These are phyloP conservation scores for Sclerotinia trifoliorum DNA, from an alignment of 2,329 filamentous ascomycete genomes.

Conservation along the genomic window DNA sequence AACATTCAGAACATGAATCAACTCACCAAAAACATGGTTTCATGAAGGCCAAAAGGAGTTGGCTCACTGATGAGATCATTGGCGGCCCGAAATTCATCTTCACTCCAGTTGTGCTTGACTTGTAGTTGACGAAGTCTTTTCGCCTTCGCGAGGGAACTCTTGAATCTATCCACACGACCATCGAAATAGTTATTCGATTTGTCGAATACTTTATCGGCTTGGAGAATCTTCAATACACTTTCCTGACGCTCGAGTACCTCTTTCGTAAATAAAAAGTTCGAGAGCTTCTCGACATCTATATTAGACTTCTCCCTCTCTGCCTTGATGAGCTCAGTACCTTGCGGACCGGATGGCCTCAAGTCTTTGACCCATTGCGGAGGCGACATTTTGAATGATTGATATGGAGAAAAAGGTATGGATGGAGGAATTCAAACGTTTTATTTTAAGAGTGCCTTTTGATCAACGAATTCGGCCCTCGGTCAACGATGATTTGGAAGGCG, in stretches of 20 bases:
- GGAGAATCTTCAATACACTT: constrained; percentile 61
- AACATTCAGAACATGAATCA: background rate
- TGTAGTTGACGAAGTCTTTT: constrained; percentile 69
- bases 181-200: constrained; percentile 77
- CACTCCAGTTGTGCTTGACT: constrained; percentile 64
- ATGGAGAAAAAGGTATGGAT: background rate
- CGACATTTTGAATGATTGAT: constrained; percentile 33
- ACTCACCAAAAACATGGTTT: constrained; percentile 63
- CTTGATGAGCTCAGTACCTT: constrained; percentile 67
- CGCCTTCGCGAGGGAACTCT: constrained; percentile 65
- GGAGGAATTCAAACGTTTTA: background rate
- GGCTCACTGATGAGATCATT: constrained; percentile 71
- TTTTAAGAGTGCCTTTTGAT: constrained; percentile 2
- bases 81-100: constrained; percentile 62
- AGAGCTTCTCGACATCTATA: constrained; percentile 64
- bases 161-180: constrained; percentile 66
- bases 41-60: constrained; percentile 71
- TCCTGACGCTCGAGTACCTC: constrained; percentile 60
- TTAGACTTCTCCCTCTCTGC: constrained; percentile 67
- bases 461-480: constrained; percentile 28
- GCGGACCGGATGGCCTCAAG: constrained; percentile 63
- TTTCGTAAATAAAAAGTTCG: constrained; percentile 67
- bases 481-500: constrained; percentile 7
- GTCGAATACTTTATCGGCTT: constrained; percentile 69
- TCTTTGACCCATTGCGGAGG: constrained; percentile 61